phyloP scores from a whole-genome alignment of 345 rosid genomes.

The Corymbia maculata region DNA sequence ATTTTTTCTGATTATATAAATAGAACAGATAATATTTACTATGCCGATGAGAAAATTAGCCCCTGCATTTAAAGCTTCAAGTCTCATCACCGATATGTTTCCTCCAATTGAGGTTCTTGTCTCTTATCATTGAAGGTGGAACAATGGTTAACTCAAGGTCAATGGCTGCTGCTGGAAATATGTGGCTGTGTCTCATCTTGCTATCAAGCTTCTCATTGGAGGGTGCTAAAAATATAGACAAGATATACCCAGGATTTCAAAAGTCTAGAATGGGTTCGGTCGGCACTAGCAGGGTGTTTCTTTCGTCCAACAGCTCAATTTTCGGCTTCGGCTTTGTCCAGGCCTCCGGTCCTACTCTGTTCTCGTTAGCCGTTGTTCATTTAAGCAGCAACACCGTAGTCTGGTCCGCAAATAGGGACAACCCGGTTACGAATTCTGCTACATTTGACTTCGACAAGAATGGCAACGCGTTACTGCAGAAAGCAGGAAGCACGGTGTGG shows the following conservation, averaged over 20 bases:
- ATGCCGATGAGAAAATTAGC: neutral
- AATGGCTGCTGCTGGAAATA: neutral
- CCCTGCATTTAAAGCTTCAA: neutral
- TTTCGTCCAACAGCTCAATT: slow-evolving; percentile 42
- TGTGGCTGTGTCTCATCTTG: slow-evolving; percentile 11
- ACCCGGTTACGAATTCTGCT: slow-evolving; percentile 53
- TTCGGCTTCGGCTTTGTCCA: slow-evolving; percentile 65
- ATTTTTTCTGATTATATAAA: neutral
- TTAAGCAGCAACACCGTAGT: slow-evolving; percentile 13
- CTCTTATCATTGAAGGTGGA: neutral
- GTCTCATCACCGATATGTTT: neutral
- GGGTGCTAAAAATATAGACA: slow-evolving; percentile 17
- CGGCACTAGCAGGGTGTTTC: slow-evolving; percentile 49
- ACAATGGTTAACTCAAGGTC: slow-evolving; percentile 20
- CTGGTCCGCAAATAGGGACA: slow-evolving; percentile 72
- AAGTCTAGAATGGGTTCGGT: slow-evolving; percentile 73
- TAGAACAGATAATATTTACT: neutral
- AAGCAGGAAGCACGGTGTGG: slow-evolving; percentile 39
- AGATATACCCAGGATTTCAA: slow-evolving; percentile 31
- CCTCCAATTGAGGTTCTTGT: neutral
- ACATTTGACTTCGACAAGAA: slow-evolving; percentile 31
- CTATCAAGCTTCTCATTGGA: slow-evolving; percentile 25
- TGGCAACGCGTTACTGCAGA: slow-evolving; percentile 47
- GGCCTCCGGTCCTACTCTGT: slow-evolving; percentile 25
- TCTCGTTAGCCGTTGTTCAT: slow-evolving; percentile 46